Conservation (phyloP, 2,329 filamentous ascomycete species). For the Pezicula radicicola region DNA sequence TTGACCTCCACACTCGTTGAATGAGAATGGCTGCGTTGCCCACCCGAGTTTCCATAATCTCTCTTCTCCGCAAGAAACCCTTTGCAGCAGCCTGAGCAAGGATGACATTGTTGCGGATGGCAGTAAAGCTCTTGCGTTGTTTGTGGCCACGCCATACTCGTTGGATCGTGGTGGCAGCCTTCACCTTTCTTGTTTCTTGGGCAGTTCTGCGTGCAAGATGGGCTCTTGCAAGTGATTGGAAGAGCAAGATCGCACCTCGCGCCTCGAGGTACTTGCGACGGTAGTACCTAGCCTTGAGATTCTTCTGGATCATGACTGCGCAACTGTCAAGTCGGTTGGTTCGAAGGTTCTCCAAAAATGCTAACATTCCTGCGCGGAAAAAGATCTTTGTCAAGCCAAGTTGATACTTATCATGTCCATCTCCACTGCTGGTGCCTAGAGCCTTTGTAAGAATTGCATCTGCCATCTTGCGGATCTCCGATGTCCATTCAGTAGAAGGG, state of each 20-base stretch:
- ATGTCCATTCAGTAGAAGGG: constrained; percentile 84
- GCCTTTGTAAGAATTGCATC: constrained; percentile 88
- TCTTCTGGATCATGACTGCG: constrained; percentile 98
- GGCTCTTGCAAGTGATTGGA: constrained; percentile 77
- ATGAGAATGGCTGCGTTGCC: constrained; percentile 90
- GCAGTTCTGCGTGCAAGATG: constrained; percentile 74
- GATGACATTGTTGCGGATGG: constrained; percentile 79
- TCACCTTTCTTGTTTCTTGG: constrained; percentile 77
- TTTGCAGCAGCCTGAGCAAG: constrained; percentile 87
- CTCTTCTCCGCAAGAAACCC: constrained; percentile 84
- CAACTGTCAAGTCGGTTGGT: constrained; percentile 89
- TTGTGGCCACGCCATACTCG: constrained; percentile 92
- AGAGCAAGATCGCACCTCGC: constrained; percentile 72
- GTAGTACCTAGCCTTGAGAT: constrained; percentile 92
- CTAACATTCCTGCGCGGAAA: constrained; percentile 98
- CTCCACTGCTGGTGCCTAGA: constrained; percentile 71
- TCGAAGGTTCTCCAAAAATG: constrained; percentile 91
- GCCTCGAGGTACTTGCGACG: constrained; percentile 87
- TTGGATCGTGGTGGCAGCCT: constrained; percentile 91
- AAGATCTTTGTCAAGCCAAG: constrained; percentile 98
- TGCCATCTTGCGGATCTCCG: constrained; percentile 91
- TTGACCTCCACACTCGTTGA: constrained; percentile 84
- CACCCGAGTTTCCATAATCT: constrained; percentile 90
- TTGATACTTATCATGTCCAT: constrained; percentile 90
- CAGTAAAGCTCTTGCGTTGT: constrained; percentile 76